Base-by-base conservation (phyloP, 2,329 filamentous ascomycete genomes). In the Fusarium subglutinans region DNA sequence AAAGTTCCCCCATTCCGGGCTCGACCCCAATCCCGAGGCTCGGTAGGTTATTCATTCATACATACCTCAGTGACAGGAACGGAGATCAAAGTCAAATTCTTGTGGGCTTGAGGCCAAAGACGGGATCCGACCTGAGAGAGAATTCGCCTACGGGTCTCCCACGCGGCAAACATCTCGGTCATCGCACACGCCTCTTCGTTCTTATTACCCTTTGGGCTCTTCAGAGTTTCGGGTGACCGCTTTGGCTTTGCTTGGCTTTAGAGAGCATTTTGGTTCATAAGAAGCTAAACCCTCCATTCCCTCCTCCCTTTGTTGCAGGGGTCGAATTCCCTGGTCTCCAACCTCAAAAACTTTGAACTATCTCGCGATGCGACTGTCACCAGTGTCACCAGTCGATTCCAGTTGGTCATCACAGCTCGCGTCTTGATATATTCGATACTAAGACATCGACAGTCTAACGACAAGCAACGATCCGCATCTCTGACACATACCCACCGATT, bases 11-110 rank as follows among this genome's bases (percentile, higher is more conserved):
- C 56, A 38, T 51, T 51, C 33, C 15, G 33, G 30, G 13, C 20
- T 58, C n/a, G 20, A 51, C 6, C 17, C 11, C 6, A 20, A 51
- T n/a, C 24, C 56, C 12, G 43, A 38, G 17, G 53, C 50, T 35
- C 24, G 20, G 28, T 37, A 38, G 43, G 47, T 62, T 15, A 51
- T 33, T 54, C 47, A 66, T 51, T 37, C 41, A 37, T n/a, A 11
- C 55, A 50, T 58, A 58, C 41, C 55, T 58, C 51, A 61, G 65
- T 48, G 54, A 66, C 71, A 78, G 76, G 76, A 77, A 78, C 76
- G 76, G 70, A 77, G 59, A 53, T 45, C 48, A 74, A 78, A 78
- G 70, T 75, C 73, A 78, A 77, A 78, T 57, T 65, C 40, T 48
- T 33, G 45, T 43, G 59, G 62, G 33, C 60, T 64, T 58, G 26